These are phyloP conservation scores for Fusarium floridanum DNA, from an alignment of 2,329 filamentous ascomycete genomes.

Conservation along the genomic window DNA sequence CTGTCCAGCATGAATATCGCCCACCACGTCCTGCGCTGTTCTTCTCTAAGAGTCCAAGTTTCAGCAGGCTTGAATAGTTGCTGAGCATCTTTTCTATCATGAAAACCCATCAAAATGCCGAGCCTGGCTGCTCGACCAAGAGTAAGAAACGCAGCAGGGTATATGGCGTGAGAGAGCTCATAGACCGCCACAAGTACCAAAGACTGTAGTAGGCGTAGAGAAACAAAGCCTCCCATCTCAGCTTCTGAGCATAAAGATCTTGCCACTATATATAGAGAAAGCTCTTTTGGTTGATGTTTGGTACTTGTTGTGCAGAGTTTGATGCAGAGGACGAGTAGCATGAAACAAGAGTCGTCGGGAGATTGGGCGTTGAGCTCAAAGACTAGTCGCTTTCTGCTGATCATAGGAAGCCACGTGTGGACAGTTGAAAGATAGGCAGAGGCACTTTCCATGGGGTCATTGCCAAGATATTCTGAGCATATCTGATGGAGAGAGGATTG, in stretches of 20 bases:
- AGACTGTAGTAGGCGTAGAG: slow-evolving; percentile 30
- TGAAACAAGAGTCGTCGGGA: background rate
- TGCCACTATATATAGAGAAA: slow-evolving; percentile 17
- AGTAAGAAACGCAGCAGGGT: slow-evolving; percentile 39
- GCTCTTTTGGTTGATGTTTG: background rate
- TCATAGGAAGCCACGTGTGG: slow-evolving; percentile 33
- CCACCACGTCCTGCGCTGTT: slow-evolving; percentile 39
- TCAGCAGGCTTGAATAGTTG: slow-evolving; percentile 28
- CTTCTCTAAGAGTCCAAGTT: slow-evolving; percentile 35
- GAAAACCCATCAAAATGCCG: slow-evolving; percentile 30
- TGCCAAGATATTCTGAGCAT: background rate
- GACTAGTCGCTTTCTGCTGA: slow-evolving; percentile 34
- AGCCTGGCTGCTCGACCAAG: slow-evolving; percentile 35
- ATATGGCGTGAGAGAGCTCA: slow-evolving; percentile 30
- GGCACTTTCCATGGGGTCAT: background rate
- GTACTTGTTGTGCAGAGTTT: slow-evolving; percentile 20
- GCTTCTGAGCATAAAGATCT: slow-evolving; percentile 19
- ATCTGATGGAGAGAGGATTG: background rate
- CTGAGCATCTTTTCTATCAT: slow-evolving; percentile 8
- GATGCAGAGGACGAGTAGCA: slow-evolving; percentile 36
- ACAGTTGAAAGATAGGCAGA: slow-evolving; percentile 23
- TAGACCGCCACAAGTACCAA: slow-evolving; percentile 24
- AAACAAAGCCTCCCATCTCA: slow-evolving; percentile 27
- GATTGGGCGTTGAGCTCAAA: background rate
- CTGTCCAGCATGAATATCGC: slow-evolving; percentile 38